Evolutionary conservation across 2,329 filamentous ascomycete species (phyloP).

Genomic region (Penicillium brevicompactum): DNA sequence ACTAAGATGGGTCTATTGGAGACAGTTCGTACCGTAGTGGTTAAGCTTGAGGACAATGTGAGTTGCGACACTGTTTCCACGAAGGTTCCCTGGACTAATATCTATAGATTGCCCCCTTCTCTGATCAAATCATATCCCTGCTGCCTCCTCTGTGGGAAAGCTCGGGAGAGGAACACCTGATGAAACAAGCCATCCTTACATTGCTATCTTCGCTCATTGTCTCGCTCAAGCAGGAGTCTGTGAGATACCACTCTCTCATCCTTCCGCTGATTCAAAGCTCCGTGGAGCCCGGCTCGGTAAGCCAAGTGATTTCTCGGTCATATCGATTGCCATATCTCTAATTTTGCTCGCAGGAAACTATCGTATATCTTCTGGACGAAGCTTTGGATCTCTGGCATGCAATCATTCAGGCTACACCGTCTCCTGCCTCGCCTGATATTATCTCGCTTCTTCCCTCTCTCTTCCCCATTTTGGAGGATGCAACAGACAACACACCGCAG

Average conservation of each 20-base stretch:
- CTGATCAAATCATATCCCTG: slow-evolving; percentile 78
- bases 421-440: slow-evolving; percentile 63
- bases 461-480: slow-evolving; percentile 68
- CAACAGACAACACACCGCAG: slow-evolving; percentile 63
- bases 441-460: slow-evolving; percentile 63
- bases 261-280: slow-evolving; percentile 81
- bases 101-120: slow-evolving; percentile 60
- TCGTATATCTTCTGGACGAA: slow-evolving; percentile 86
- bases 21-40: slow-evolving; percentile 78
- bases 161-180: slow-evolving; percentile 82
- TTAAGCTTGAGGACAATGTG: slow-evolving; percentile 75
- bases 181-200: slow-evolving; percentile 90
- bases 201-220: slow-evolving; percentile 83
- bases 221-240: slow-evolving; percentile 77
- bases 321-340: background rate
- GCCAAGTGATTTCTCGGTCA: slow-evolving; percentile 13
- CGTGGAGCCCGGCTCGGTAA: slow-evolving; percentile 71
- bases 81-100: background rate
- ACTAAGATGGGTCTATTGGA: slow-evolving; percentile 89
- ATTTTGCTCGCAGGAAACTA: slow-evolving; percentile 52
- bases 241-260: slow-evolving; percentile 76
- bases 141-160: slow-evolving; percentile 83
- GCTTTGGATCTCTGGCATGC: slow-evolving; percentile 85
- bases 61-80: background rate
- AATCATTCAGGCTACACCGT: slow-evolving; percentile 67